phyloP scores from a whole-genome alignment of 768 basidiomycete genomes.

The Auricularia cornea region DNA sequence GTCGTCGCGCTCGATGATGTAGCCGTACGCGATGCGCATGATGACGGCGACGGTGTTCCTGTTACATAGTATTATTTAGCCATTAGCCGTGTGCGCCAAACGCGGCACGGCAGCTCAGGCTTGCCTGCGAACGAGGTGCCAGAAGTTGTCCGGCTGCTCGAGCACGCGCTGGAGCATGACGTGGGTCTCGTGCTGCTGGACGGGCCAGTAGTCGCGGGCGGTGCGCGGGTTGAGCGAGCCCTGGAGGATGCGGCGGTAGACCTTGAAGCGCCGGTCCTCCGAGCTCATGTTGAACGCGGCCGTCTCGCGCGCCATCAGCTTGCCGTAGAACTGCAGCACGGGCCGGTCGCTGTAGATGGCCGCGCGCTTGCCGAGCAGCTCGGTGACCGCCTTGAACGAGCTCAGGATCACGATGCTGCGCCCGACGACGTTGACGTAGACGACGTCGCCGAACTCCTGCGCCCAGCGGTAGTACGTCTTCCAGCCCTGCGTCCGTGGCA shows the following conservation, averaged over 20 bases:
- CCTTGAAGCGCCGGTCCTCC: slow-evolving; percentile 27
- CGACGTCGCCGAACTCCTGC: slow-evolving; percentile 10
- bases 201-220: slow-evolving; percentile 25
- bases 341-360: slow-evolving; percentile 11
- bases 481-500: slow-evolving; percentile 7
- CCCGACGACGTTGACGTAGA: slow-evolving; percentile 10
- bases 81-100: too few species aligned
- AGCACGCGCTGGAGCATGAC: slow-evolving; percentile 27
- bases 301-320: slow-evolving; percentile 33
- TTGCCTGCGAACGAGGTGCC: slow-evolving; percentile 33
- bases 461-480: slow-evolving; percentile 8
- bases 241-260: slow-evolving; percentile 35
- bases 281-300: slow-evolving; percentile 39
- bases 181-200: slow-evolving; percentile 29
- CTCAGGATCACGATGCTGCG: slow-evolving; percentile 7
- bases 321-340: slow-evolving; percentile 4
- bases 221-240: slow-evolving; percentile 28
- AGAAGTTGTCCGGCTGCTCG: slow-evolving; percentile 23
- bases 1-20: slow-evolving; percentile 13
- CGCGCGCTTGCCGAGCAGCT: slow-evolving; percentile 9
- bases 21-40: slow-evolving; percentile 24
- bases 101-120: slow-evolving; percentile 1
- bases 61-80: too few species aligned
- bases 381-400: slow-evolving; percentile 4
- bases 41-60: slow-evolving; percentile 10